Percentiles rank a stretch among this genome's conserved stretches.
Conservation (phyloP, 192 early-diverging fungal genomes). For the Rhizoclosmatium globosum region DNA sequence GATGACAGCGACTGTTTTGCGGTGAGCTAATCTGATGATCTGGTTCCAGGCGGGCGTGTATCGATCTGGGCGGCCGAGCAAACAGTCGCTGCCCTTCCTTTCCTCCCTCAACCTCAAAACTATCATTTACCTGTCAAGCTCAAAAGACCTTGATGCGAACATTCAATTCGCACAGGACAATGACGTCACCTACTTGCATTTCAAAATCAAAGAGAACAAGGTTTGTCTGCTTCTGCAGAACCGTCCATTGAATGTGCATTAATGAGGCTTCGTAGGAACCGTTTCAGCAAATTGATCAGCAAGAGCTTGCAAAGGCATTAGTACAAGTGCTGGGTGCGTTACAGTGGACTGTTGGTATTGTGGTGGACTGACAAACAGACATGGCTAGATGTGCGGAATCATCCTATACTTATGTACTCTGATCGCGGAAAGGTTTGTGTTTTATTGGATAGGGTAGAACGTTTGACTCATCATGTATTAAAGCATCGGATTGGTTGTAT, state of each 20-base stretch:
- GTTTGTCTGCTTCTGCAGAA: constrained; percentile 50
- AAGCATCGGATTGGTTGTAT: constrained; percentile 94
- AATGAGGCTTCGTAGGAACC: constrained; percentile 57
- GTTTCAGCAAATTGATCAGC: constrained; percentile 58
- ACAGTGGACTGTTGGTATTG: neutral
- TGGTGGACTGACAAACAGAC: constrained; percentile 68
- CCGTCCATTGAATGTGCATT: too few species aligned
- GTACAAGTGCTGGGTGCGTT: constrained; percentile 51
- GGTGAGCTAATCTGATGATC: too few species aligned
- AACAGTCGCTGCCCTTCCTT: constrained; percentile 91
- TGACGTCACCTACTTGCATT: constrained; percentile 83
- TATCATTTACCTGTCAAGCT: constrained; percentile 91
- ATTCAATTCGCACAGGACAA: constrained; percentile 83
- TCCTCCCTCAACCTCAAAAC: constrained; percentile 86
- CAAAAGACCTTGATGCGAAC: constrained; percentile 91
- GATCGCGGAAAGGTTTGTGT: constrained; percentile 98
- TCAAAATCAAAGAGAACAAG: constrained; percentile 93
- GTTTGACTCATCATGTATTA: neutral
- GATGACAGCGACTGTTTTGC: too few species aligned
- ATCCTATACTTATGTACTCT: constrained; percentile 89
- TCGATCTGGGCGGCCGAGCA: constrained; percentile 91
- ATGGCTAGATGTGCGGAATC: constrained; percentile 85
- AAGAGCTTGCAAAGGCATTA: constrained; percentile 50
- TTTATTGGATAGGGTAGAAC: neutral
- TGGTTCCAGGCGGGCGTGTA: too few species aligned